Evolutionary conservation across 108 stramenopile genomes (phyloP), one percentile per base, ranked within the genome.

Genomic region (Stephanodiscus triporus): DNA sequence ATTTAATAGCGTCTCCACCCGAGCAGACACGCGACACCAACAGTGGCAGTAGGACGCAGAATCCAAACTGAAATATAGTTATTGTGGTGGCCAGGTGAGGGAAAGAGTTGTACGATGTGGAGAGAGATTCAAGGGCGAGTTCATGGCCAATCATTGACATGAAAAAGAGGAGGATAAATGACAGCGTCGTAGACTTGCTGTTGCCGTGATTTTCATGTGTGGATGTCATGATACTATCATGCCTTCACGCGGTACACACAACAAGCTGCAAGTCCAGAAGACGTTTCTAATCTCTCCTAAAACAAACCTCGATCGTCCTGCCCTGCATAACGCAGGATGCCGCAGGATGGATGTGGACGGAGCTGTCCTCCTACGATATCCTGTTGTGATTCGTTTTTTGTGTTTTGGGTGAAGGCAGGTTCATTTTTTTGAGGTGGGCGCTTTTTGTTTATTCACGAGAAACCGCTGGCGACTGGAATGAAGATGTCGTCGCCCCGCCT

Each of bases 11-110:
- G 38, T 84, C 71, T 20, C 88, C 82, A 29, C 55, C 50, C 9
- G 77, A 47, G 24, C 64, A 58, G 13, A 48, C 48, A 23, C 78
- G 16, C 6, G 89, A 85, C 38, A 89, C 24, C 29, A 53, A 43
- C 26, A 85, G 24, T 6, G 89, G 86, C 24, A 89, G 37, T 34
- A 87, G 45, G 24, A 89, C 70, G 40, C 89, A 89, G 47, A 77
- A 87, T 36, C 86, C 81, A 64, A 89, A 87, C 60, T 89, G 89
- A 60, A 88, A 90, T 45, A 86, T 61, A 6, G 89, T 90, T 20
- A 90, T 78, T 30, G 84, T 72, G 2, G 70, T 72, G n/a, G 78
- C 62, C 9, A 90, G 51, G 47, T 86, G 66, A 42, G 75, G 61
- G 38, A 86, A 83, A 11, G 59, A 72, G 36, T 68, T 82, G 72